Base-by-base conservation (phyloP, 2,329 filamentous ascomycete genomes). In the Dactylonectria estremocensis region DNA sequence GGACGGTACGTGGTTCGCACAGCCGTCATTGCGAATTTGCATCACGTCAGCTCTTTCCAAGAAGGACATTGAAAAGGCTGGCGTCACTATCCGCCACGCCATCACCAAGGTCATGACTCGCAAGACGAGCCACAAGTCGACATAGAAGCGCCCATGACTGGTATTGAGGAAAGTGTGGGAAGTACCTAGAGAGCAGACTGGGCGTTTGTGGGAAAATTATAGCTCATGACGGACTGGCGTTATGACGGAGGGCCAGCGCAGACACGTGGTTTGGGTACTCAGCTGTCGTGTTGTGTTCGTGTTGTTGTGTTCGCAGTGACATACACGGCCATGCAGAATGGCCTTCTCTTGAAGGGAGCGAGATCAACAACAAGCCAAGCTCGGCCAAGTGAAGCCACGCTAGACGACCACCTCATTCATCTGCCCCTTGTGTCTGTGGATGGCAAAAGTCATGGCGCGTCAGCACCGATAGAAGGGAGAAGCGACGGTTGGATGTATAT, bases 21-120 rank as follows among this genome's bases (percentile, higher is more conserved):
- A 89, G 73, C 94, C 96, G 10, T 94, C 94, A 1, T 87, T 99
- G 69, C 98, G 98, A 83, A 89, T 98, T 13, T 98, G 95, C 78
- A 86, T 98, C 61, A 97, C 95, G 0, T 93, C 90, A 5, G 96
- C 93, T 1, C 84, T 99, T 69, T 93, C 93, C 24, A 97, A 93
- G 85, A 98, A 97, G 84, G 96, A 99, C 80, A 93, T 95, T 61
- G 97, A 99, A 83, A 97, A 97, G 85, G 94, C 96, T 0, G 96
- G 95, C 14, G 90, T 92, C 8, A 91, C 89, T 10, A 95, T 99
- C 73, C 88, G 95, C 67, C 95, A 98, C 82, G 95, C 96, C 14
- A 93, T 98, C 72, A 97, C 95, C 58, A 98, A 97, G 83, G 90
- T 98, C 68, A 90, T 99, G 87, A 90, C 88, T 20, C 85, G 88